phyloP scores from a whole-genome alignment of 2,329 filamentous ascomycete species.

The Aspergillus fructus region DNA sequence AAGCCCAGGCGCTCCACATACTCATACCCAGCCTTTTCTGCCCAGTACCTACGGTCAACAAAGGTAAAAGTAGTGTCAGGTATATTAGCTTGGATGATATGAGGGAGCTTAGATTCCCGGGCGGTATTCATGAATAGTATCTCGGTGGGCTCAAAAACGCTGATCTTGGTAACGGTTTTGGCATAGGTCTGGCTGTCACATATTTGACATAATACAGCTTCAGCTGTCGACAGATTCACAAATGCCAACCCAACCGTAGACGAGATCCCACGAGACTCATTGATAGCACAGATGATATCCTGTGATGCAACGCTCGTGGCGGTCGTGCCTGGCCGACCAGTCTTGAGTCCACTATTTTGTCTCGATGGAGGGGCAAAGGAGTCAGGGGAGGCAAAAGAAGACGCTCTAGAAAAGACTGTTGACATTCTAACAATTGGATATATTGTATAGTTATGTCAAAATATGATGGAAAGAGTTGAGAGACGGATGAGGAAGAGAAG shows the following conservation, averaged over 20 bases:
- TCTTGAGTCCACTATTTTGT: constrained; percentile 49
- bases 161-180: constrained; percentile 81
- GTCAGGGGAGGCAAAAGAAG: constrained; percentile 5
- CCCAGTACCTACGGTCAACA: constrained; percentile 79
- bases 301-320: constrained; percentile 59
- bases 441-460: too few relatives aligned
- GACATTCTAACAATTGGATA: not conserved
- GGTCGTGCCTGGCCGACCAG: constrained; percentile 53
- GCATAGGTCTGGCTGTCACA: constrained; percentile 92
- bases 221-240: constrained; percentile 79
- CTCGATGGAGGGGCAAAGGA: constrained; percentile 25
- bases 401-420: constrained; percentile 8
- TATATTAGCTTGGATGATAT: constrained; percentile 71
- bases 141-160: constrained; percentile 74
- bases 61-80: constrained; percentile 61
- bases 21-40: constrained; percentile 72
- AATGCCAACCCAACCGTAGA: constrained; percentile 84
- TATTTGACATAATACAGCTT: constrained; percentile 84
- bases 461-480: too few relatives aligned
- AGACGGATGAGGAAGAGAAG: not conserved
- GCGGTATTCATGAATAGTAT: constrained; percentile 75
- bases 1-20: constrained; percentile 79
- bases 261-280: constrained; percentile 81
- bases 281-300: constrained; percentile 82
- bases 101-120: constrained; percentile 73